phyloP scores from a whole-genome alignment of 139 green algal genomes.

The Nannochloris sp. region DNA sequence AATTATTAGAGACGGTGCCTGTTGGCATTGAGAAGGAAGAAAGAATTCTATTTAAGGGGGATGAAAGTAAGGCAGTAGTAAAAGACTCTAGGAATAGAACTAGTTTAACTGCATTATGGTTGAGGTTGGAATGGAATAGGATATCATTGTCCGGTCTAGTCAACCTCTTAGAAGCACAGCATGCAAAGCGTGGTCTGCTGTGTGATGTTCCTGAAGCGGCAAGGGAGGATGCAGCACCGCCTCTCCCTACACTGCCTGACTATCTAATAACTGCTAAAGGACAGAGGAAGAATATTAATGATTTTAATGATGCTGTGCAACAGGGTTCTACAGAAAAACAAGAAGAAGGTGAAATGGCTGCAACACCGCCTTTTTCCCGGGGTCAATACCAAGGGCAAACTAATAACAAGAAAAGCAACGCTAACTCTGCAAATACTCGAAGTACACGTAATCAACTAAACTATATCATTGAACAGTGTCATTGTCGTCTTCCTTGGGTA shows the following conservation, averaged over 20 bases:
- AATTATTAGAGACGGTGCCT: slow-evolving; percentile 32
- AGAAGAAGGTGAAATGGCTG: too few species aligned
- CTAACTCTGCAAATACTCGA: too few species aligned
- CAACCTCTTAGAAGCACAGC: slow-evolving; percentile 11
- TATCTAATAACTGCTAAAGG: slow-evolving; percentile 14
- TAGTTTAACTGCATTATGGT: slow-evolving; percentile 38
- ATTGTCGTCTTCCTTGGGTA: slow-evolving; percentile 54
- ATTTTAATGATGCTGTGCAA: background rate
- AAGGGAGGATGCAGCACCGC: slow-evolving; percentile 6
- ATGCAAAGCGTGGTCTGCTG: slow-evolving; percentile 15
- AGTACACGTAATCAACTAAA: slow-evolving; percentile 15
- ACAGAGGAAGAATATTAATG: too few species aligned
- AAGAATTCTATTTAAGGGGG: too few species aligned
- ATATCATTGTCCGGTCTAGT: slow-evolving; percentile 36
- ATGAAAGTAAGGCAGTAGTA: too few species aligned
- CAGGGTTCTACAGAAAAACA: too few species aligned
- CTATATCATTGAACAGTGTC: slow-evolving; percentile 7
- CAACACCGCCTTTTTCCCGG: too few species aligned
- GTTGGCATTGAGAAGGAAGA: too few species aligned
- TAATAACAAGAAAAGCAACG: too few species aligned
- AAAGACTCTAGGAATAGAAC: too few species aligned
- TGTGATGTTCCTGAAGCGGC: slow-evolving; percentile 28
- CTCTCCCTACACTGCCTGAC: slow-evolving; percentile 18
- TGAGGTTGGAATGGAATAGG: slow-evolving; percentile 72
- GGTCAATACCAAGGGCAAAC: too few species aligned